These are phyloP conservation scores for Acanthamoeba rhysodes DNA, from an alignment of 208 protist species.

Conservation along the genomic window DNA sequence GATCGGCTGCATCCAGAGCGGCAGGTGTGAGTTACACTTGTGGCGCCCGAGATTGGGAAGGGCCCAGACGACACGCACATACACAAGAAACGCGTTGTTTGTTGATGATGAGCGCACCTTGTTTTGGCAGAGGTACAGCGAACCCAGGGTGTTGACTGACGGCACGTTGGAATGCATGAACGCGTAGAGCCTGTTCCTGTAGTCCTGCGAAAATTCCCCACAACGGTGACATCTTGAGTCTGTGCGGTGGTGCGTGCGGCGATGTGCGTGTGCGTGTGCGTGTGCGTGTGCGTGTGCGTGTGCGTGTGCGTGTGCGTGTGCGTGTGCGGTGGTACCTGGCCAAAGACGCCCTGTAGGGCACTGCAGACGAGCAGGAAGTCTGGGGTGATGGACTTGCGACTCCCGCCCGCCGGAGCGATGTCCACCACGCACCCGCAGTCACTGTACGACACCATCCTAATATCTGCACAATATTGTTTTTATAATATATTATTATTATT, in stretches of 20 bases:
- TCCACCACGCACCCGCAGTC: slow-evolving; percentile 36
- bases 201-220: background rate
- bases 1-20: background rate
- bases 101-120: background rate
- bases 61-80: too few relatives aligned
- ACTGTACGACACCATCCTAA: slow-evolving; percentile 16
- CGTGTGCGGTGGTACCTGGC: background rate
- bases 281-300: background rate
- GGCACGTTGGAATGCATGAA: slow-evolving; percentile 41
- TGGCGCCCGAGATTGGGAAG: too few relatives aligned
- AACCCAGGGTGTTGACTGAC: slow-evolving; percentile 33
- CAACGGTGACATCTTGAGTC: too few relatives aligned
- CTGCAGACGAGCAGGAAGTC: slow-evolving; percentile 10
- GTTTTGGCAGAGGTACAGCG: background rate
- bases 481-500: too few relatives aligned
- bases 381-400: background rate
- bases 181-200: slow-evolving; percentile 2
- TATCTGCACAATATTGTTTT: too few relatives aligned
- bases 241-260: background rate
- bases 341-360: background rate
- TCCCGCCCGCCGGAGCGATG: background rate
- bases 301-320: background rate
- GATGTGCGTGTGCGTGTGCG: too few relatives aligned
- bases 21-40: too few relatives aligned
- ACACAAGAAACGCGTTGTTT: background rate